Percentiles rank a stretch among this genome's conserved stretches.
phyloP scores from a whole-genome alignment of 2,329 filamentous ascomycete genomes.

The Phoma sp. region DNA sequence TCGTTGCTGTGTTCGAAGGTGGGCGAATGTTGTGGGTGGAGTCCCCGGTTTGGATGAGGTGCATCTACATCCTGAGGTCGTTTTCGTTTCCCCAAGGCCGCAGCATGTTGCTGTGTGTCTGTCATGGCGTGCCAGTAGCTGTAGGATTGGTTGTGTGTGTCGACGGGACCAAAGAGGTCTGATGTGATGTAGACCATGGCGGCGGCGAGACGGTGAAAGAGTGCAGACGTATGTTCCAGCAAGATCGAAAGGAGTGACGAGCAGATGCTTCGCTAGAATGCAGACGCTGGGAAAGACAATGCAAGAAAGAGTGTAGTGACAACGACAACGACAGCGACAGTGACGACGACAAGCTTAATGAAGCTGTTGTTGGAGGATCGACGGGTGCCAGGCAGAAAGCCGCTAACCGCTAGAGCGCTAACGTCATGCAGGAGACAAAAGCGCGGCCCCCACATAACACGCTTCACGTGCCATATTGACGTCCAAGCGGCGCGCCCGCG shows the following conservation, averaged over 20 bases:
- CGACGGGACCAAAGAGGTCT: constrained; percentile 40
- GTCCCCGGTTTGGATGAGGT: constrained; percentile 3
- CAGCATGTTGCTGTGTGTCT: constrained; percentile 22
- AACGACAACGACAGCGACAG: background rate
- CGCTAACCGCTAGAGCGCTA: constrained; percentile 1
- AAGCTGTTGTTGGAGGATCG: constrained; percentile 15
- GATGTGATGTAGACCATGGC: constrained; percentile 47
- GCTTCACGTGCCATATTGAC: constrained; percentile 32
- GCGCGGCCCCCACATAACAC: constrained; percentile 23
- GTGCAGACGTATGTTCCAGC: background rate
- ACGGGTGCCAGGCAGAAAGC: constrained; percentile 8
- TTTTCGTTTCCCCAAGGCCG: constrained; percentile 42
- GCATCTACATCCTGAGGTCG: constrained; percentile 23
- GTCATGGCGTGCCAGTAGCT: constrained; percentile 29
- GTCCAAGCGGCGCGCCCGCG: constrained; percentile 22
- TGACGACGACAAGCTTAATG: background rate
- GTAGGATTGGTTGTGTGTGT: constrained; percentile 15
- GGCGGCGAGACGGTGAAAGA: constrained; percentile 17
- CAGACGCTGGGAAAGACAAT: constrained; percentile 1
- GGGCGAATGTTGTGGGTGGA: constrained; percentile 12
- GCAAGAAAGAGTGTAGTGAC: constrained; percentile 5
- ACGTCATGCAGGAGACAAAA: constrained; percentile 11
- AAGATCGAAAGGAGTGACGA: background rate
- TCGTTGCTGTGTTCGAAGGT: constrained; percentile 24
- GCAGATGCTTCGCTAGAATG: background rate